A percentile compares a stretch with the other conserved stretches of the same genome.
Conservation (phyloP, 148 eudicot species). For the Diospyros lotus region DNA sequence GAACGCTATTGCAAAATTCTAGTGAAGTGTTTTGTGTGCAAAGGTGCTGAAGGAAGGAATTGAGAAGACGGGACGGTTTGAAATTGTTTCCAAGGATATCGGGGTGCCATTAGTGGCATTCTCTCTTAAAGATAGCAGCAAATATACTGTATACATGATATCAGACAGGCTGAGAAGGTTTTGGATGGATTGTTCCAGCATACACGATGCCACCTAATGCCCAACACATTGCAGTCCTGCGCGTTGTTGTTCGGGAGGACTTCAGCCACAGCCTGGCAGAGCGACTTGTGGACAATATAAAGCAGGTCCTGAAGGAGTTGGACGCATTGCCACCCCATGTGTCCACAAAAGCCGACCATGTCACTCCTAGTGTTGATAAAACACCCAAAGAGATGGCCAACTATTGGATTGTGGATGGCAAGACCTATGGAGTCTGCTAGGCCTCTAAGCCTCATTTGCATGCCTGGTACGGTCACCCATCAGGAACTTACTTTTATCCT, state of each 20-base stretch:
- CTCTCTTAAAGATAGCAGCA: constrained; percentile 15
- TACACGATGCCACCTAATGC: too few relatives aligned
- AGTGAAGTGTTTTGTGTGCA: not conserved
- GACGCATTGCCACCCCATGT: not conserved
- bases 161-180: constrained; percentile 11
- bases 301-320: constrained; percentile 7
- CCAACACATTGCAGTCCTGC: too few relatives aligned
- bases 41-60: constrained; percentile 16
- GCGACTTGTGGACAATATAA: not conserved
- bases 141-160: constrained; percentile 10
- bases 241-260: too few relatives aligned
- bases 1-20: too few relatives aligned
- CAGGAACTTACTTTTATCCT: too few relatives aligned
- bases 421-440: too few relatives aligned
- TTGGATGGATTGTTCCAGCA: not conserved
- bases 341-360: not conserved
- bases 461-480: too few relatives aligned
- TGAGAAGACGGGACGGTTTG: constrained; percentile 12
- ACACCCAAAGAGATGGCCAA: too few relatives aligned
- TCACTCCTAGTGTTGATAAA: too few relatives aligned
- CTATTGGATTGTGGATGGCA: too few relatives aligned
- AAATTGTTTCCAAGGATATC: constrained; percentile 13
- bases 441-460: too few relatives aligned
- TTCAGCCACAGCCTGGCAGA: constrained; percentile 14
- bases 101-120: constrained; percentile 15